A percentile compares a stretch with the other conserved stretches of the same genome.
These are phyloP conservation scores for Phytophthora fragariae DNA, from an alignment of 352 stramenopile genomes.

Conservation along the genomic window DNA sequence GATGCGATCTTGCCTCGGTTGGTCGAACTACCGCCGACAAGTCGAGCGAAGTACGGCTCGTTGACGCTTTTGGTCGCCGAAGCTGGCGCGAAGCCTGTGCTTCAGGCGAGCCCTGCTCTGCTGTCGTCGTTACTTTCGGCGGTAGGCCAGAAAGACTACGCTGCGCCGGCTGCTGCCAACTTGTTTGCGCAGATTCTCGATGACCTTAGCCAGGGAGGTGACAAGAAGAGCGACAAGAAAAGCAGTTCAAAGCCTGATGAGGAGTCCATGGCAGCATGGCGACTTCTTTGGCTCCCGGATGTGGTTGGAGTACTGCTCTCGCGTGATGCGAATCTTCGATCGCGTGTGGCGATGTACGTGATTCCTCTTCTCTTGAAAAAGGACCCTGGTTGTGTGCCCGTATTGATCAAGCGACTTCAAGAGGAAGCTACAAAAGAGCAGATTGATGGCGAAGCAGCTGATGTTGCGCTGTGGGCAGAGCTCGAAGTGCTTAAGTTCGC, in stretches of 20 bases:
- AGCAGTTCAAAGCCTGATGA: slow-evolving; percentile 25
- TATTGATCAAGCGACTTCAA: slow-evolving; percentile 64
- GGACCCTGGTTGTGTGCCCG: slow-evolving; percentile 58
- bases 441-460: slow-evolving; percentile 26
- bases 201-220: slow-evolving; percentile 27
- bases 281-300: slow-evolving; percentile 62
- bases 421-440: slow-evolving; percentile 27
- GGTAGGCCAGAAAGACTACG: slow-evolving; percentile 78
- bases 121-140: slow-evolving; percentile 66
- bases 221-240: slow-evolving; percentile 29
- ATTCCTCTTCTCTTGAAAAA: slow-evolving; percentile 79
- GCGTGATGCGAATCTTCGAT: slow-evolving; percentile 57
- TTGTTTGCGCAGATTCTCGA: slow-evolving; percentile 82
- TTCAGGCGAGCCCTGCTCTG: slow-evolving; percentile 55
- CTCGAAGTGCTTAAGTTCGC: slow-evolving; percentile 85
- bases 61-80: slow-evolving; percentile 62
- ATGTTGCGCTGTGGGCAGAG: slow-evolving; percentile 73
- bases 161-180: slow-evolving; percentile 63
- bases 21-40: slow-evolving; percentile 64
- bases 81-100: slow-evolving; percentile 52
- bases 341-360: slow-evolving; percentile 78
- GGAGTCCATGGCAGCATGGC: slow-evolving; percentile 42
- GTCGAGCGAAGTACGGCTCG: slow-evolving; percentile 75
- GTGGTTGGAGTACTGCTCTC: slow-evolving; percentile 66
- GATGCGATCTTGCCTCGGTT: slow-evolving; percentile 51